Evolutionary conservation across 345 rosid genomes (phyloP), one percentile per base, ranked within the genome.

Genomic region (Trapa incisa): DNA sequence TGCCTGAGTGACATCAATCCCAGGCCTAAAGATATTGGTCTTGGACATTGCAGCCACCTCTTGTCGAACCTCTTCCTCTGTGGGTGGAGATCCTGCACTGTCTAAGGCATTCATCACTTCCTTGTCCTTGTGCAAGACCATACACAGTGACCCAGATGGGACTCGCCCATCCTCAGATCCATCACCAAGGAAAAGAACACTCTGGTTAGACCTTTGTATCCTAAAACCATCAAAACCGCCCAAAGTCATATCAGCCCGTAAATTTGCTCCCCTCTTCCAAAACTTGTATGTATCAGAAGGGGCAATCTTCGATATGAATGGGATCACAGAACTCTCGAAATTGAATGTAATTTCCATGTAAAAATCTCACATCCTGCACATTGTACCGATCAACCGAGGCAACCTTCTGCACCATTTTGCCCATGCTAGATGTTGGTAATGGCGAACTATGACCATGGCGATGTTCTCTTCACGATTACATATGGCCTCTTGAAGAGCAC

Each of bases 161-260:
- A 88, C 75, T 73, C 80, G 81, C 69, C 92, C 87, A 67, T 91
- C 96, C 69, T 84, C 96, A 16, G 96, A 88, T 36, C 97, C 97
- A 76, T 94, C 97, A 48, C 99, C 99, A 9, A 94, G 92, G 81
- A 94, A 94, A 76, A 91, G 65, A 65, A 91, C 74, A 73, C 96
- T 91, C 79, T 94, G 99, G 79, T 94, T 96, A 0, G 92, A 83
- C 13, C 97, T 75, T 63, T 94, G 99, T 72, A 94, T 89, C 79
- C 87, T 82, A 67, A 94, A 84, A 14, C 99, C 99, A 38, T 94
- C 96, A 37, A 94, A 91, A n/a, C 97, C 99, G 42, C 97, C 96
- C 84, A 94, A 73, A 47, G 97, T 91, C 97, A 91, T 94, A 79
- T 94, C 99, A 2, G 97, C 95, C 67, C 99, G 84, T 83, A 94